Base-by-base conservation (phyloP, 202 grass and related monocot genomes). In the Eragrostis tef region DNA sequence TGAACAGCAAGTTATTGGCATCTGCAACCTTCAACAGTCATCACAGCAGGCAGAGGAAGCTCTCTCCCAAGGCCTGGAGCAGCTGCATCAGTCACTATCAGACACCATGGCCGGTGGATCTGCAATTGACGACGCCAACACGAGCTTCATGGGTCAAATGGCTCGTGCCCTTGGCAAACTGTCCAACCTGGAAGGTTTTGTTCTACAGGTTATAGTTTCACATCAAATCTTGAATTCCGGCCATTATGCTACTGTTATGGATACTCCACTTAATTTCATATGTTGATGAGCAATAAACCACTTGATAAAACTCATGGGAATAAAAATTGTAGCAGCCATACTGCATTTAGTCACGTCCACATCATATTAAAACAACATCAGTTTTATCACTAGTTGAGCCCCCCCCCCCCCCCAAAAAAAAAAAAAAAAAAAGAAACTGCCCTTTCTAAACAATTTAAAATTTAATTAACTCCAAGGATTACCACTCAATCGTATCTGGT, bases 1-100 rank as follows among this genome's bases (percentile, higher is more conserved):
- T 25, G 93, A 99, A 52, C 90, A 99, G 29, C 92, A 99, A 72
- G 20, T 93, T 44, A 56, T 88, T 34, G 89, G 89, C 82, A 91
- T 99, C 58, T 95, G 70, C 66, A 90, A 60, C 74, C 90, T 99
- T 49, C 85, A 88, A 56, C 96, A 90, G 73, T 99, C 90, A 31
- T 93, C 83, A 43, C 95, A 98, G 52, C 90, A 98, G 83, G 90
- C 95, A 53, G 95, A 98, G 82, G 95, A 98, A 87, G 92, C 95
- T 68, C 92, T 98, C n/a, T 91, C 86, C 6, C 95, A 98, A 83
- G 95, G 95, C 36, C 85, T 93, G 20, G 92, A 98, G 48, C 90
- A 93, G 64, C 87, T 98, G 72, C 85, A 91, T 68, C 92, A 89
- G 50, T 95, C 92, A 16, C 77, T 94, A 36, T 75, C 88, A 39